Conservation (phyloP, 2,329 filamentous ascomycete genomes). For the Trichothecium sympodiale region DNA sequence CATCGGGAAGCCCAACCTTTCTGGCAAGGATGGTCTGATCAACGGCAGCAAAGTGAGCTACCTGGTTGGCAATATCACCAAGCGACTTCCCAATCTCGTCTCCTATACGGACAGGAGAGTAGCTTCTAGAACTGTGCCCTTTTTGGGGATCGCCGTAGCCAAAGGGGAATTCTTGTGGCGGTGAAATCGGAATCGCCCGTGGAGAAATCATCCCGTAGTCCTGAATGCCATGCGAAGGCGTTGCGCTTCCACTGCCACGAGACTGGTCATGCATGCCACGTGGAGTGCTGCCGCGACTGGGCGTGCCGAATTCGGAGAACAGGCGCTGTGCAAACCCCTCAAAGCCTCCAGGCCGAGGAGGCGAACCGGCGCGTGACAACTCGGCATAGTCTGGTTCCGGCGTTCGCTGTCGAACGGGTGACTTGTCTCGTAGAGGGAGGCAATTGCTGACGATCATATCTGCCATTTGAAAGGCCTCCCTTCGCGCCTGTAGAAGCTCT, state of each 20-base stretch:
- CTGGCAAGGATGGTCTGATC: constrained; percentile 50
- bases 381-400: constrained; percentile 35
- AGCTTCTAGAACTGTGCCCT: constrained; percentile 22
- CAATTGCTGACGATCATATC: constrained; percentile 32
- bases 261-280: constrained; percentile 36
- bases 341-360: constrained; percentile 40
- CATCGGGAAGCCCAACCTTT: constrained; percentile 37
- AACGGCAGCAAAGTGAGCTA: constrained; percentile 49
- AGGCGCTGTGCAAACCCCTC: constrained; percentile 54
- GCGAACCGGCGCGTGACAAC: constrained; percentile 34
- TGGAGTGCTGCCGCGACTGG: constrained; percentile 38
- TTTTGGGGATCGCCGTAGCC: constrained; percentile 21
- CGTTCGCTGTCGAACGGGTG: constrained; percentile 19
- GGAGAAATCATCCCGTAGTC: constrained; percentile 12
- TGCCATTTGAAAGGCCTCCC: constrained; percentile 52
- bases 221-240: constrained; percentile 11
- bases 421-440: constrained; percentile 15
- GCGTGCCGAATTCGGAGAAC: constrained; percentile 46
- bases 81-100: constrained; percentile 8
- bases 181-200: constrained; percentile 23
- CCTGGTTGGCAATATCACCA: constrained; percentile 1
- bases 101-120: constrained; percentile 26
- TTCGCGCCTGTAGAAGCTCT: constrained; percentile 54
- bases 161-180: constrained; percentile 29
- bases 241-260: constrained; percentile 18